Evolutionary conservation across 306 rosid species (phyloP), one percentile per base, ranked within the genome.

Genomic region (Spatholobus suberectus): DNA sequence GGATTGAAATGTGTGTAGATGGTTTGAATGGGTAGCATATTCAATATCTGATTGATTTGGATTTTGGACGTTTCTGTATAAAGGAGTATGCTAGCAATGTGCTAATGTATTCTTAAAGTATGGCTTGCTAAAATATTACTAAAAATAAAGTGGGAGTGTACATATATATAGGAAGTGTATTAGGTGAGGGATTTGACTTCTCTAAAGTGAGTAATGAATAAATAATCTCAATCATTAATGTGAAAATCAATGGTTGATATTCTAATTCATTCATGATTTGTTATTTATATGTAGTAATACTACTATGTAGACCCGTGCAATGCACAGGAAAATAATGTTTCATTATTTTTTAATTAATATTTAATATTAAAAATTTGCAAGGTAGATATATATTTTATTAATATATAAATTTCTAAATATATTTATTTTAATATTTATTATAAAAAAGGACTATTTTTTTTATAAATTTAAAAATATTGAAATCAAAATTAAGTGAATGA

Each of bases 11-110:
- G n/a, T n/a, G n/a, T n/a, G n/a, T n/a, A n/a, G n/a, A n/a, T n/a
- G n/a, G n/a, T 73, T 81, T 54, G 35, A 6, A 27, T 75, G 37
- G 35, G 73, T 34, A 20, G 52, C 62, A 49, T 81, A 61, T 8
- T 24, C 23, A 62, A 15, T 27, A 62, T 62, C 11, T 62, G 12
- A 29, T 29, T 27, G 21, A 62, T 29, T 27, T 61, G n/a, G n/a
- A n/a, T n/a, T 29, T 27, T 61, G 9, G 40, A 61, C 68, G 9
- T 27, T 15, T 61, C 40, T 29, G 9, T 61, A 27, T 14, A 62
- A 61, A 29, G 69, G 41, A 62, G 41, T 62, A 1, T 62, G 69
- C 69, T 14, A 62, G 43, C 23, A 62, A 17, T 62, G 21, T 29
- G 23, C 5, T 15, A 61, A 61, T 29, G 37, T 59, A 34, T 59